phyloP scores from a whole-genome alignment of 1,284 basidiomycete genomes.

The Ustilago bromivora region DNA sequence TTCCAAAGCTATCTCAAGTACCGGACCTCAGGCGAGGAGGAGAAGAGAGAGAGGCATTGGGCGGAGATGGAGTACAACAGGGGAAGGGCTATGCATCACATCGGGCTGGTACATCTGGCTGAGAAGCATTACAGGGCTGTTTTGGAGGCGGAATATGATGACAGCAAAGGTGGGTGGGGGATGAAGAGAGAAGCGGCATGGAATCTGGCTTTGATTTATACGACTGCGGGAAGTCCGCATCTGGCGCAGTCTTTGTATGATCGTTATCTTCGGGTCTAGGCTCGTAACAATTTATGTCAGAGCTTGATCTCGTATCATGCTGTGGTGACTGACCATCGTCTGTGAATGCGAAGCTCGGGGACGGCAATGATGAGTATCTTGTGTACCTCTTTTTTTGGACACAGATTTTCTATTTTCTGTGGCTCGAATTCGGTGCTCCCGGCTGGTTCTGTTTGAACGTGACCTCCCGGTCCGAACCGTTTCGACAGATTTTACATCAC shows the following conservation, averaged over 20 bases:
- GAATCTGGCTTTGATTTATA: slow-evolving; percentile 62
- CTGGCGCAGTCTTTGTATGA: slow-evolving; percentile 43
- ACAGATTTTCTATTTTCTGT: too few species aligned
- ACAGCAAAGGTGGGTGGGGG: slow-evolving; percentile 2
- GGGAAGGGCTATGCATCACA: slow-evolving; percentile 87
- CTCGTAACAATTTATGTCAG: too few species aligned
- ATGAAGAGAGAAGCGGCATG: slow-evolving; percentile 62
- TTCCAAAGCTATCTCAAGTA: slow-evolving; percentile 68
- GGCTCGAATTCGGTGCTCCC: too few species aligned
- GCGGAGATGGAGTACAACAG: slow-evolving; percentile 89
- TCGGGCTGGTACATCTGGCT: slow-evolving; percentile 70
- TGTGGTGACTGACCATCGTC: too few species aligned
- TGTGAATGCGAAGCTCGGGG: too few species aligned
- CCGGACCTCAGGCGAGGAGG: slow-evolving; percentile 75
- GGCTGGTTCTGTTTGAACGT: too few species aligned
- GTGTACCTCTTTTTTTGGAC: too few species aligned
- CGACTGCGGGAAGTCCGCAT: slow-evolving; percentile 41
- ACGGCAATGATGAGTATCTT: too few species aligned
- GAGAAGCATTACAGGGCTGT: slow-evolving; percentile 59
- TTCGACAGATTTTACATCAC: not conserved
- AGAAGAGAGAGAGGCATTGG: slow-evolving; percentile 70
- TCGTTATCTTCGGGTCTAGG: slow-evolving; percentile 27
- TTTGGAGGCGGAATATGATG: slow-evolving; percentile 16
- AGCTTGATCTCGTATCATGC: too few species aligned
- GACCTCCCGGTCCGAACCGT: not conserved